phyloP scores from a whole-genome alignment of 1,284 basidiomycete genomes.

The Ceratobasidium sp. region DNA sequence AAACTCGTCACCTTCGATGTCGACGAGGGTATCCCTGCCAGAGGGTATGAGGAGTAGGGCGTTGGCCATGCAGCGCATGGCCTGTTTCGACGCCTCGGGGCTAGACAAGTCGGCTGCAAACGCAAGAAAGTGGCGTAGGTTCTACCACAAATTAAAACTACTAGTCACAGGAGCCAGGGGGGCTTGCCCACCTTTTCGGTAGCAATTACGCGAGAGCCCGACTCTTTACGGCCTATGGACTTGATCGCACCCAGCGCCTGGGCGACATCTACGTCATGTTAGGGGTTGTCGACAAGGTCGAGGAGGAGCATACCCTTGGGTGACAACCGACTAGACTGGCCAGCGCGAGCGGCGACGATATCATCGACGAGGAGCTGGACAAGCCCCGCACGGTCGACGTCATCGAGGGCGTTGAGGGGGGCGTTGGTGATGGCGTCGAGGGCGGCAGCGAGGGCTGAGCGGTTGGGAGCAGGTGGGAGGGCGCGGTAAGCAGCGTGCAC shows the following conservation, averaged over 20 bases:
- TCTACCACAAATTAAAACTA: constrained; percentile 54
- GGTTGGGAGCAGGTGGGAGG: constrained; percentile 50
- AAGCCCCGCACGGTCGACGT: constrained; percentile 11
- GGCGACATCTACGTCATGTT: constrained; percentile 58
- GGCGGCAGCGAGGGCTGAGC: constrained; percentile 19
- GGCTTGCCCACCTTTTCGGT: constrained; percentile 61
- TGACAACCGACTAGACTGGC: neutral
- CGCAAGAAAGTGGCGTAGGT: constrained; percentile 48
- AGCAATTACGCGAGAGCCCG: constrained; percentile 71
- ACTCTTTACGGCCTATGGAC: constrained; percentile 72
- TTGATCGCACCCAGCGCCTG: constrained; percentile 76
- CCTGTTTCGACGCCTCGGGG: constrained; percentile 56
- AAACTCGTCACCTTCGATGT: constrained; percentile 64
- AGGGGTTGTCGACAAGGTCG: neutral
- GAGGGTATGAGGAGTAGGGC: constrained; percentile 70
- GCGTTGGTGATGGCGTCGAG: constrained; percentile 41
- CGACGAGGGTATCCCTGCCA: constrained; percentile 65
- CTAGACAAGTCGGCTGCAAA: constrained; percentile 39
- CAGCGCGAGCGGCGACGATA: constrained; percentile 10
- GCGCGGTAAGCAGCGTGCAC: constrained; percentile 53
- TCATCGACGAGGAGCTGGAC: constrained; percentile 27
- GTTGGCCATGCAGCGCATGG: constrained; percentile 77
- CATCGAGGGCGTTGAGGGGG: constrained; percentile 11
- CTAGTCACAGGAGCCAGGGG: constrained; percentile 26
- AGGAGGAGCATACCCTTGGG: constrained; percentile 1